Evolutionary conservation across 2,329 filamentous ascomycete genomes (phyloP), one percentile per base, ranked within the genome.

Genomic region (Emergomyces orientalis): DNA sequence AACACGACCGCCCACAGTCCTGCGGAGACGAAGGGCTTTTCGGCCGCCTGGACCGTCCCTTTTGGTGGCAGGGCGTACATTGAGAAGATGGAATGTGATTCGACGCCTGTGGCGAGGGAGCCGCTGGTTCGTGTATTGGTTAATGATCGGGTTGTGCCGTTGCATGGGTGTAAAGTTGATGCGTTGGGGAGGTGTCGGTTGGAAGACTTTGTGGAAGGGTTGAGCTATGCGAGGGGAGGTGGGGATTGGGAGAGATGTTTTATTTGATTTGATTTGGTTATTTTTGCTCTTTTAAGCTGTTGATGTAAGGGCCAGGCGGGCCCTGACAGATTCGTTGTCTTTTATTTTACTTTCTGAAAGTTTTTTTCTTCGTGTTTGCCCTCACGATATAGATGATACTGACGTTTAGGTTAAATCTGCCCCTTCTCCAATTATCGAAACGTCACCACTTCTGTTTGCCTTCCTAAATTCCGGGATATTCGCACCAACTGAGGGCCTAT

Each of bases 31-130:
- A 80, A 83, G 43, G 90, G 90, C 2, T 96, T 86, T 73, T 87
- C 88, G 13, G 85, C 90, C 0, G 82, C 87, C 17, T 93, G 89
- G 87, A 84, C 85, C 0, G 90, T 96, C 22, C 89, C 92, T 0
- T 96, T 97, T 75, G 89, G 83, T 0, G 87, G 85, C 22, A 81
- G 91, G 61, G 83, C 91, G 74, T 96, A 95, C 73, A 84, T 97
- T 43, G 92, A 97, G 81, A 94, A 93, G 81, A 86, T 96, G 84
- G 76, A 75, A 49, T 97, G 92, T 73, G 72, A 72, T 2, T 78
- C 71, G 17, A 60, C 57, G 32, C 60, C 65, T 11, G 66, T 51
- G 14, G 66, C 43, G 63, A 59, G 67, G 22, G 84, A 90, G 70
- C 88, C 94, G 73, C 79, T 88, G 60, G 89, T 97, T 13, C 82